A percentile compares a stretch with the other conserved stretches of the same genome.
Evolutionary conservation across 176 grass and related monocot genomes (phyloP).

Genomic region (Ampelocalamus luodianensis): DNA sequence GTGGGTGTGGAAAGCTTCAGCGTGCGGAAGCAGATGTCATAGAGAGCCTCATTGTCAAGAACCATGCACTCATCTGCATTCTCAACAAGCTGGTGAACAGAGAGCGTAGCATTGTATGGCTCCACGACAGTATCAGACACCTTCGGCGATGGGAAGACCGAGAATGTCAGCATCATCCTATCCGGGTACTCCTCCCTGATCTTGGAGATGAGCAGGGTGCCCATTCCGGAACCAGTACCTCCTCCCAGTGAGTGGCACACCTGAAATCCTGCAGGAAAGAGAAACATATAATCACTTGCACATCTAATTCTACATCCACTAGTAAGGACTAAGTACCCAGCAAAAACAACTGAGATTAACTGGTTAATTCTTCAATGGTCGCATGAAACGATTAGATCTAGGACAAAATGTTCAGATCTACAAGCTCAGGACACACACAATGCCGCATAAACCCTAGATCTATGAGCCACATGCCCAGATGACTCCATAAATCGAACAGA

Average conservation of each 20-base stretch:
- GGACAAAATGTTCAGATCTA: slow-evolving; percentile 27
- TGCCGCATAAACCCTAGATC: slow-evolving; percentile 38
- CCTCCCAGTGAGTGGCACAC: slow-evolving; percentile 87
- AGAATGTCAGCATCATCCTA: slow-evolving; percentile 94
- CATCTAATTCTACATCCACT: too few relatives aligned
- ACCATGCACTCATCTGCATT: slow-evolving; percentile 94
- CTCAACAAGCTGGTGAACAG: slow-evolving; percentile 86
- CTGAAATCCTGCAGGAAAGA: slow-evolving; percentile 68
- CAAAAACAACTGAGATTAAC: neutral
- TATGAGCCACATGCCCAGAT: neutral
- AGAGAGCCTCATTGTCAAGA: slow-evolving; percentile 81
- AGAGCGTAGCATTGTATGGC: slow-evolving; percentile 86
- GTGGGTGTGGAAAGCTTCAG: slow-evolving; percentile 76
- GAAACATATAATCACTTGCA: neutral
- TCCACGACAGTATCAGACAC: slow-evolving; percentile 86
- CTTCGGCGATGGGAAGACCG: slow-evolving; percentile 86
- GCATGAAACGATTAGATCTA: slow-evolving; percentile 13
- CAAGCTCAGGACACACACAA: neutral
- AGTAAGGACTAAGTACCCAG: too few relatives aligned
- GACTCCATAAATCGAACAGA: neutral
- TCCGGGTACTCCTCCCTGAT: slow-evolving; percentile 90
- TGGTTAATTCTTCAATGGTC: neutral
- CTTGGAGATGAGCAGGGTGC: slow-evolving; percentile 84
- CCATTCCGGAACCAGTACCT: slow-evolving; percentile 84
- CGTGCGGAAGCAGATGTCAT: slow-evolving; percentile 90